Conservation (phyloP, 2,329 filamentous ascomycete species). For the Cladophialophora immunda region DNA sequence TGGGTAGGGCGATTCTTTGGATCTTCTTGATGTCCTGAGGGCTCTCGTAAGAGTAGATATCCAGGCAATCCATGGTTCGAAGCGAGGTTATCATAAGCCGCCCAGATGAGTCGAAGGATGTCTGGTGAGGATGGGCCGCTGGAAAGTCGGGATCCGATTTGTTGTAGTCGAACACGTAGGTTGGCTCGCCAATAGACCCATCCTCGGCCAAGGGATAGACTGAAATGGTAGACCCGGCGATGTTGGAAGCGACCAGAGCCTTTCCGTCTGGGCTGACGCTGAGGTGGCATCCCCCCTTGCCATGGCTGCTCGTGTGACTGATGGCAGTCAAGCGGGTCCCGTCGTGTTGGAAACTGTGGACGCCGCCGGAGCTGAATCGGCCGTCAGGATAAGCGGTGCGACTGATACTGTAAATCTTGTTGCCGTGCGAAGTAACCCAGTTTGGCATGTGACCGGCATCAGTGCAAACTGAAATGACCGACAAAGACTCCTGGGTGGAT, state of each 20-base stretch:
- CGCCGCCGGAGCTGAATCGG: constrained; percentile 9
- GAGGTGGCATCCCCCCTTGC: constrained; percentile 19
- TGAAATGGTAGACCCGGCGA: constrained; percentile 10
- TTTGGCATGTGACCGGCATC: constrained; percentile 8
- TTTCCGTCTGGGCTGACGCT: constrained; percentile 14
- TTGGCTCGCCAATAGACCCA: constrained; percentile 8
- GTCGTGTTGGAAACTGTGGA: constrained; percentile 5
- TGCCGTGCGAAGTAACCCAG: constrained; percentile 12
- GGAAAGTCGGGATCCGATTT: too few species aligned
- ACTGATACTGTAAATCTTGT: constrained; percentile 25
- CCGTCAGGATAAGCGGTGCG: constrained; percentile 15
- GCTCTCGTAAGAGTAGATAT: too few species aligned
- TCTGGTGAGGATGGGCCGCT: too few species aligned
- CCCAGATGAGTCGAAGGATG: too few species aligned
- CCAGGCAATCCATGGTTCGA: too few species aligned
- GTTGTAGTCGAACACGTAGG: constrained; percentile 20
- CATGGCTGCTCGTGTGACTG: constrained; percentile 15
- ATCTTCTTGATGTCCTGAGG: too few species aligned
- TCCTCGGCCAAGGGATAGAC: constrained; percentile 12
- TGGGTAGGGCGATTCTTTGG: too few species aligned
- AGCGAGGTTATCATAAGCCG: too few species aligned
- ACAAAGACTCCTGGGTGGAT: constrained; percentile 9
- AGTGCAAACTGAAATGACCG: constrained; percentile 11
- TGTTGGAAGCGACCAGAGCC: constrained; percentile 11
- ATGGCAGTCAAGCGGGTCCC: not conserved